phyloP scores from a whole-genome alignment of 805 yeast genomes.

The Clavispora vitiphila region DNA sequence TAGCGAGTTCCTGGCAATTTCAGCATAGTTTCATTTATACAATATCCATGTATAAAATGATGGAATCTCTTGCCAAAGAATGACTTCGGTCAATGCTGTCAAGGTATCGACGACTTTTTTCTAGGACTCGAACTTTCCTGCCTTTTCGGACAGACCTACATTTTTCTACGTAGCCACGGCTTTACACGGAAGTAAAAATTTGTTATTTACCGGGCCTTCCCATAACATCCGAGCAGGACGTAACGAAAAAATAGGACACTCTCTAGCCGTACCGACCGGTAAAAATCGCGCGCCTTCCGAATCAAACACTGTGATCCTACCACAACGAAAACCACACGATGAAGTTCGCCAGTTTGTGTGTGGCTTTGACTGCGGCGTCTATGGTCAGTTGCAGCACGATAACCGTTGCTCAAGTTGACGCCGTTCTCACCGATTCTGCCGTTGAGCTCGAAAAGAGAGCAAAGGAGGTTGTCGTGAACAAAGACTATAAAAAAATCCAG shows the following conservation, averaged over 20 bases:
- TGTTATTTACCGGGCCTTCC: background rate
- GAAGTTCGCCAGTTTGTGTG: slow-evolving; percentile 9
- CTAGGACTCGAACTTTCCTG: slow-evolving; percentile 15
- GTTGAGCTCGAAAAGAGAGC: slow-evolving; percentile 21
- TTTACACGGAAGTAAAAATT: no score
- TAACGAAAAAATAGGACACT: background rate
- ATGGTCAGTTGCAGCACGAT: slow-evolving; percentile 2
- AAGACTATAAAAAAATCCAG: slow-evolving; percentile 24
- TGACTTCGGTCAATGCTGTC: slow-evolving; percentile 17
- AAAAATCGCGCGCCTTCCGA: slow-evolving; percentile 1
- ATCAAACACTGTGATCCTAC: background rate
- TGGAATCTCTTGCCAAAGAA: slow-evolving; percentile 42
- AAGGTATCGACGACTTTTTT: slow-evolving; percentile 18
- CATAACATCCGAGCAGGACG: background rate
- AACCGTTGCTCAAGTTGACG: slow-evolving; percentile 10
- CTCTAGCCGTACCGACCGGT: background rate
- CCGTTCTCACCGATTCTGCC: slow-evolving; percentile 10
- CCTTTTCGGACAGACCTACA: slow-evolving; percentile 5
- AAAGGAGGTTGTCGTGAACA: slow-evolving; percentile 26
- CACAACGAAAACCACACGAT: slow-evolving; percentile 4
- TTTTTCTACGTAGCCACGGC: background rate
- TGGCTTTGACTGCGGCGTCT: slow-evolving; percentile 9
- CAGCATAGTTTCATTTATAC: slow-evolving; percentile 44
- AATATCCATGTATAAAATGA: slow-evolving; percentile 33
- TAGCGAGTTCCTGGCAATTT: slow-evolving; percentile 30